These are phyloP conservation scores for Coemansia interrupta DNA, from an alignment of 192 early-diverging fungal species.

Conservation along the genomic window DNA sequence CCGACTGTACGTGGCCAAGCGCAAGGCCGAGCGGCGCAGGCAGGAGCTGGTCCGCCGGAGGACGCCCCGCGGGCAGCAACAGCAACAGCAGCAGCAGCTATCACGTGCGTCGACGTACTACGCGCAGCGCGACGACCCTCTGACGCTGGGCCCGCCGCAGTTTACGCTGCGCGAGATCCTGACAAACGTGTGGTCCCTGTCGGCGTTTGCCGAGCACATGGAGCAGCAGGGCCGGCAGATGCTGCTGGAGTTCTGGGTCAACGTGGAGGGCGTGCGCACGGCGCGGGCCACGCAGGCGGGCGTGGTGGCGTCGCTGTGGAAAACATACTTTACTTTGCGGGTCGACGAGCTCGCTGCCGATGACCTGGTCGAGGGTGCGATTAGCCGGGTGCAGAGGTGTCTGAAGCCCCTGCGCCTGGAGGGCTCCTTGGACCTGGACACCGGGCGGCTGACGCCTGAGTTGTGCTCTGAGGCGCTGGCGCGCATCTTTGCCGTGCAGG, in stretches of 20 bases:
- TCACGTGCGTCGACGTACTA: conserved; percentile 39
- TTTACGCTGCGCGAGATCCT: conserved; percentile 61
- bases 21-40: conserved; percentile 71
- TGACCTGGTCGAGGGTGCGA: conserved; percentile 22
- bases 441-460: conserved; percentile 1
- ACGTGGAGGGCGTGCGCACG: conserved; percentile 62
- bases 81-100: conserved; percentile 17
- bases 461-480: conserved; percentile 36
- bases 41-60: conserved; percentile 11
- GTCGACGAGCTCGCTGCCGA: conserved; percentile 44
- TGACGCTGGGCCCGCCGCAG: conserved; percentile 43
- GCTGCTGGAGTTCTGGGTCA: conserved; percentile 71
- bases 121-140: conserved; percentile 46
- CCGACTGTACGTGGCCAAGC: conserved; percentile 67
- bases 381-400: conserved; percentile 33
- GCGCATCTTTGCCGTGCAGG: conserved; percentile 53
- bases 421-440: conserved; percentile 21
- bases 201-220: conserved; percentile 79
- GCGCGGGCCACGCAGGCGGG: conserved; percentile 9
- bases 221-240: conserved; percentile 63
- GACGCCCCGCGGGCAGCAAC: conserved; percentile 25
- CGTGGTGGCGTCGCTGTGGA: conserved; percentile 48
- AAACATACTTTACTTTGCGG: conserved; percentile 50
- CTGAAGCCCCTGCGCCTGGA: conserved; percentile 26
- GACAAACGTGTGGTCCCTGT: conserved; percentile 61